Evolutionary conservation across 768 basidiomycete species (phyloP).

Genomic region (Dioszegia aurantiaca): DNA sequence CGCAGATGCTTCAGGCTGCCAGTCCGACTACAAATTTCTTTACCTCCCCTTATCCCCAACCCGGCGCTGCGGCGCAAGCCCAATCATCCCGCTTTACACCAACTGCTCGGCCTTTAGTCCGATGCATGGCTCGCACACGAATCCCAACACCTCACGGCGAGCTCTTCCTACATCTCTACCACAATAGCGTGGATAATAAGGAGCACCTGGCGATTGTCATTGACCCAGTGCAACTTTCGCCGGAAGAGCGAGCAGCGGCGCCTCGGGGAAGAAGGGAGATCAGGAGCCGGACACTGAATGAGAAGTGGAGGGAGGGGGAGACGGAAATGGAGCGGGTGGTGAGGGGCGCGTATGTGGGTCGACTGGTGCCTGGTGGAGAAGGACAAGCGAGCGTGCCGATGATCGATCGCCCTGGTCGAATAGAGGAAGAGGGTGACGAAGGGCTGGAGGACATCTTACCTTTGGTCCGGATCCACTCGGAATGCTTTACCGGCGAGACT

Average conservation of each 20-base stretch:
- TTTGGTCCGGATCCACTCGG: slow-evolving; percentile 91
- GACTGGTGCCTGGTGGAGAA: slow-evolving; percentile 51
- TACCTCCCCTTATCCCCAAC: neutral
- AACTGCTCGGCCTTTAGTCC: slow-evolving; percentile 60
- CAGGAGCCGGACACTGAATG: slow-evolving; percentile 75
- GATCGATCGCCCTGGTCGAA: neutral
- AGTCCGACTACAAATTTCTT: slow-evolving; percentile 26
- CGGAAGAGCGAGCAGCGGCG: slow-evolving; percentile 23
- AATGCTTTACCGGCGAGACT: slow-evolving; percentile 98
- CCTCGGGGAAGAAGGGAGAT: slow-evolving; percentile 61
- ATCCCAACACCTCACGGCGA: slow-evolving; percentile 95
- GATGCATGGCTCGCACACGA: slow-evolving; percentile 94
- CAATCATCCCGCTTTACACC: slow-evolving; percentile 7
- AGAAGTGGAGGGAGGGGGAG: slow-evolving; percentile 77
- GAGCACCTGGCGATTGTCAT: slow-evolving; percentile 95
- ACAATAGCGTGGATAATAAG: slow-evolving; percentile 85
- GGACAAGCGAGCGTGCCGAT: slow-evolving; percentile 26
- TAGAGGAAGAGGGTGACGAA: slow-evolving; percentile 13
- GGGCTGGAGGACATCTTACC: slow-evolving; percentile 61
- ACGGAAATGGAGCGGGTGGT: slow-evolving; percentile 90
- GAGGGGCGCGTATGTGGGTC: slow-evolving; percentile 88
- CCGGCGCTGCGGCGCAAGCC: neutral
- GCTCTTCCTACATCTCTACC: slow-evolving; percentile 89
- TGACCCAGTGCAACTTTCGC: slow-evolving; percentile 77
- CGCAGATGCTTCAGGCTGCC: slow-evolving; percentile 38